phyloP scores from a whole-genome alignment of 202 grass and related monocot species.

The Bolboschoenoplectus hybrid region DNA sequence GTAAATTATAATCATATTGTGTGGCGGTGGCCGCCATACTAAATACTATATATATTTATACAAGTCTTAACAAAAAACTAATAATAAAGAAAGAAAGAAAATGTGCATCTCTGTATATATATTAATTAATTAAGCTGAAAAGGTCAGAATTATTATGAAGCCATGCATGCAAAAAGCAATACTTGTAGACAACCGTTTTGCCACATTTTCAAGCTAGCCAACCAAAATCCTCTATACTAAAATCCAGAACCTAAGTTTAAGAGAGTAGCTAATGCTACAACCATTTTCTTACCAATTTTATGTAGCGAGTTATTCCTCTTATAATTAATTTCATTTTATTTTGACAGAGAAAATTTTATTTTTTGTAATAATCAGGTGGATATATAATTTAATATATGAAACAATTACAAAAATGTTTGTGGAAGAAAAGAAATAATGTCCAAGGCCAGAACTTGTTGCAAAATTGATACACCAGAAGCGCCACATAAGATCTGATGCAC shows the following conservation, averaged over 20 bases:
- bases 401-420: not conserved
- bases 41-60: not conserved
- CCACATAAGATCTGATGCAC: not conserved
- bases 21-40: conserved; percentile 4
- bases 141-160: conserved; percentile 40
- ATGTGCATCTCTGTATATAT: conserved; percentile 6
- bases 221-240: conserved; percentile 12
- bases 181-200: conserved; percentile 80
- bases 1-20: conserved; percentile 27
- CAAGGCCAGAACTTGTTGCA: not conserved
- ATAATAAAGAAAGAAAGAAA: not conserved
- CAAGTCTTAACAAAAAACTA: not conserved
- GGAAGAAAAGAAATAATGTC: not conserved
- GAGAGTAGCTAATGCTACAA: not conserved
- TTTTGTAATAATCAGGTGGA: not conserved
- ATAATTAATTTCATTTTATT: not conserved
- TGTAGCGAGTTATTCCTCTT: not conserved
- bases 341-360: not conserved
- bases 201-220: conserved; percentile 65
- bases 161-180: conserved; percentile 42
- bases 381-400: not conserved
- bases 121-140: conserved; percentile 6
- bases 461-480: not conserved
- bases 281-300: not conserved
- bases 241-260: not conserved